Conservation (phyloP, 1,284 basidiomycete genomes). For the Ustilago esculenta region DNA sequence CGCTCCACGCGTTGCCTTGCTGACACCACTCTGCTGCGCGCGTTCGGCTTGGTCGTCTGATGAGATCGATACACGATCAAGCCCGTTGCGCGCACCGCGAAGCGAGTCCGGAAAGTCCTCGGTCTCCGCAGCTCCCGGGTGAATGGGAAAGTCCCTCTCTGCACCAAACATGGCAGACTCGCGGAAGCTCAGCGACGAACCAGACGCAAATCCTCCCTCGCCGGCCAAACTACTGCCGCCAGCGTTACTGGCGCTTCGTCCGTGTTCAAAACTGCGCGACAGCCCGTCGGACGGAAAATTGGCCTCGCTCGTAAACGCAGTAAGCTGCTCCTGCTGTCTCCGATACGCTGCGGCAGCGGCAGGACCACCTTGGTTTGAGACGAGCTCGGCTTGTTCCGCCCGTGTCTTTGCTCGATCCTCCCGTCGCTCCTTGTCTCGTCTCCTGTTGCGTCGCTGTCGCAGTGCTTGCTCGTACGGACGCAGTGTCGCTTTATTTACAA, state of each 20-base stretch:
- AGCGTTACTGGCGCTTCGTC: slow-evolving; percentile 2
- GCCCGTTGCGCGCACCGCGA: slow-evolving; percentile 17
- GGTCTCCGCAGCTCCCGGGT: slow-evolving; percentile 48
- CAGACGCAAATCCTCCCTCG: slow-evolving; percentile 11
- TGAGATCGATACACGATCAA: slow-evolving; percentile 34
- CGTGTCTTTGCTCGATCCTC: slow-evolving; percentile 60
- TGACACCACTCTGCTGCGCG: background rate
- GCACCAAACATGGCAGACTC: slow-evolving; percentile 63
- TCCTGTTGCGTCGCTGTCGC: slow-evolving; percentile 47
- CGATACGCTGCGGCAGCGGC: slow-evolving; percentile 45
- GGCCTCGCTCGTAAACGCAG: slow-evolving; percentile 34
- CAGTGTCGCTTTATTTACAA: slow-evolving; percentile 48
- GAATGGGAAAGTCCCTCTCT: slow-evolving; percentile 60
- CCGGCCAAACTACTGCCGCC: background rate
- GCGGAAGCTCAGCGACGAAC: slow-evolving; percentile 54
- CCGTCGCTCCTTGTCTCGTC: slow-evolving; percentile 53
- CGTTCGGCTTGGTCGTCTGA: slow-evolving; percentile 36
- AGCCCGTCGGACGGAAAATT: slow-evolving; percentile 49
- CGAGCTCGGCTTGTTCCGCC: slow-evolving; percentile 55
- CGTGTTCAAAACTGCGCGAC: slow-evolving; percentile 42
- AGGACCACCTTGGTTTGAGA: slow-evolving; percentile 31
- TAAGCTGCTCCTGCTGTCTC: slow-evolving; percentile 38
- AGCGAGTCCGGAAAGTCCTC: slow-evolving; percentile 58
- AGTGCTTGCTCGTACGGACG: slow-evolving; percentile 59
- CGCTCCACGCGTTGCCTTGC: background rate